phyloP scores from a whole-genome alignment of 208 protist species.

The Pavlovales sp. region DNA sequence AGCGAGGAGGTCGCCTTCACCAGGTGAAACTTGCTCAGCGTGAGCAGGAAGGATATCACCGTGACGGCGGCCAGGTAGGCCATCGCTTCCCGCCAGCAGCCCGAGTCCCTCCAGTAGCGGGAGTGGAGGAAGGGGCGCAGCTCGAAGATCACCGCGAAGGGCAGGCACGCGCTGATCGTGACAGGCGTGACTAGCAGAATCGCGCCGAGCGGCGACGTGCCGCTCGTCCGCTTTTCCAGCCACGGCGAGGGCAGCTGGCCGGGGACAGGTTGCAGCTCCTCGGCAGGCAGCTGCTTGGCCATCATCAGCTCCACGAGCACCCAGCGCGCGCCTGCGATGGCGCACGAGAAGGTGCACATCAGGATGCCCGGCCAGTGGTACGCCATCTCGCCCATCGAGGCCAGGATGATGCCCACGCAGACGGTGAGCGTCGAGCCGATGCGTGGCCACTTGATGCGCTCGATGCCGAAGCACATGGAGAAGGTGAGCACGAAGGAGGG shows the following conservation, averaged over 20 bases:
- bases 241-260: no score
- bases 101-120: neutral
- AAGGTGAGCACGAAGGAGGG: neutral
- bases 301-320: neutral
- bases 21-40: neutral
- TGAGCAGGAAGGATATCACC: neutral
- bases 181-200: neutral
- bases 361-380: neutral
- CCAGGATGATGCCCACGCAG: neutral
- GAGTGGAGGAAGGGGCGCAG: neutral
- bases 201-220: neutral
- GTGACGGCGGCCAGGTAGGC: neutral
- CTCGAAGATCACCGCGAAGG: neutral
- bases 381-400: neutral
- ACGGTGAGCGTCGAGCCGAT: neutral
- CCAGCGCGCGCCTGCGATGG: neutral
- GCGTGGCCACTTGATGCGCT: neutral
- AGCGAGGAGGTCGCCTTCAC: neutral
- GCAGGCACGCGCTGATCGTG: neutral
- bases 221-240: no score
- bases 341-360: neutral
- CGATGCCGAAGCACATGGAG: neutral
- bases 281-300: no score
- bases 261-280: no score
- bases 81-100: neutral